Conservation (phyloP, 2,329 filamentous ascomycete genomes). For the Ceratocystis destructans region DNA sequence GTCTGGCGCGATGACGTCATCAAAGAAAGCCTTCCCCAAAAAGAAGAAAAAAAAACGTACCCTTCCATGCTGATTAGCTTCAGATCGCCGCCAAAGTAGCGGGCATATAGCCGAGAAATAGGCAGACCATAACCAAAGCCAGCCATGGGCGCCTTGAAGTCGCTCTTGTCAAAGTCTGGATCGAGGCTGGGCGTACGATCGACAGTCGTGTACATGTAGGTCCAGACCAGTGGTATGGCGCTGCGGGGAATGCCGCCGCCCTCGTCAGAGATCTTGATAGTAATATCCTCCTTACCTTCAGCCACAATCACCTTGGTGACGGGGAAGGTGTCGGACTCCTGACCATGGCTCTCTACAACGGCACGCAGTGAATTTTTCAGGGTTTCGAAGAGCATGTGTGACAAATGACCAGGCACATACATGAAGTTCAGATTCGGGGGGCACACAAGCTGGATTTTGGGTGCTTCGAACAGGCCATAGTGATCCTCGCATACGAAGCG, state of each 20-base stretch:
- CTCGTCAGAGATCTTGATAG: constrained; percentile 95
- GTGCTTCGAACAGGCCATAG: constrained; percentile 92
- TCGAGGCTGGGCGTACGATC: constrained; percentile 90
- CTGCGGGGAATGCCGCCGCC: constrained; percentile 89
- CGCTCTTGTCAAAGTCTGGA: constrained; percentile 95
- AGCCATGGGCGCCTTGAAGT: constrained; percentile 98
- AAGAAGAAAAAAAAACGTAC: constrained; percentile 39
- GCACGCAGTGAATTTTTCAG: constrained; percentile 96
- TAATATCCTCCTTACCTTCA: constrained; percentile 96
- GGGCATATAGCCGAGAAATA: constrained; percentile 83
- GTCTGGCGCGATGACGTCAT: neutral
- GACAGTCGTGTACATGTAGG: constrained; percentile 99
- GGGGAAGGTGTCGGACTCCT: constrained; percentile 91
- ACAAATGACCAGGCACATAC: constrained; percentile 98
- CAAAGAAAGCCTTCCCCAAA: neutral
- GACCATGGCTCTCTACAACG: constrained; percentile 87
- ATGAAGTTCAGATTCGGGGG: constrained; percentile 92
- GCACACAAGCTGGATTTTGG: constrained; percentile 92
- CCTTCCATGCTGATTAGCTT: constrained; percentile 99
- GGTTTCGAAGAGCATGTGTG: constrained; percentile 98
- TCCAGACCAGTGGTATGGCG: constrained; percentile 96
- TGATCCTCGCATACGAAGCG: constrained; percentile 99
- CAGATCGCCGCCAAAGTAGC: constrained; percentile 93
- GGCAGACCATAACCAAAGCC: constrained; percentile 97
- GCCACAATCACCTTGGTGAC: constrained; percentile 96